Percentiles rank a stretch among this genome's conserved stretches.
Conservation (phyloP, 2,329 filamentous ascomycete species). For the Coleophoma eucalyptorum region DNA sequence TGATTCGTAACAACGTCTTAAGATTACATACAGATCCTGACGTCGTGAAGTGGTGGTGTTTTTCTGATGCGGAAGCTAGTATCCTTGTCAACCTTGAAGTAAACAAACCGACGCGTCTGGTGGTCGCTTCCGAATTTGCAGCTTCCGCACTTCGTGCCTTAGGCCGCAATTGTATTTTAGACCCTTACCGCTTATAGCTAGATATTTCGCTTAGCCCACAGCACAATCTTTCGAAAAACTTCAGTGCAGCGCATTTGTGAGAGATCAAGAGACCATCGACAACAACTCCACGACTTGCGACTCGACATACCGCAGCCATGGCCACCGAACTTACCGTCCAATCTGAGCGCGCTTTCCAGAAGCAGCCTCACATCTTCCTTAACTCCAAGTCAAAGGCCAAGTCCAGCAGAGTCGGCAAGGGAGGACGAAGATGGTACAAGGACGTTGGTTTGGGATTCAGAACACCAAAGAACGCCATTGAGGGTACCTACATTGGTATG, state of each 20-base stretch:
- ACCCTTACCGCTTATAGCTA: not conserved
- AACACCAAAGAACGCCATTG: conserved; percentile 97
- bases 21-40: conserved; percentile 6
- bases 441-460: conserved; percentile 99
- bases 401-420: conserved; percentile 84
- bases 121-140: conserved; percentile 9
- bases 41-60: not conserved
- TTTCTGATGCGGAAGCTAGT: too few species aligned
- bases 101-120: not conserved
- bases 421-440: conserved; percentile 96
- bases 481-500: conserved; percentile 98
- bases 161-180: not conserved
- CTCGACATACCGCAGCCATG: conserved; percentile 51
- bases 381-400: conserved; percentile 92
- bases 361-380: conserved; percentile 99
- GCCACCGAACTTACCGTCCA: conserved; percentile 99
- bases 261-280: conserved; percentile 7
- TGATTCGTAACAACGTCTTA: not conserved
- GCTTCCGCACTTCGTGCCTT: not conserved
- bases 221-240: not conserved
- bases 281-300: conserved; percentile 23
- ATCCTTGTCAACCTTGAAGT: too few species aligned
- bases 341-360: conserved; percentile 99
- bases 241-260: not conserved
- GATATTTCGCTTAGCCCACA: not conserved